Percentiles rank a stretch among this genome's conserved stretches.
phyloP scores from a whole-genome alignment of 768 basidiomycete species.

The Russula griseocarnosa region DNA sequence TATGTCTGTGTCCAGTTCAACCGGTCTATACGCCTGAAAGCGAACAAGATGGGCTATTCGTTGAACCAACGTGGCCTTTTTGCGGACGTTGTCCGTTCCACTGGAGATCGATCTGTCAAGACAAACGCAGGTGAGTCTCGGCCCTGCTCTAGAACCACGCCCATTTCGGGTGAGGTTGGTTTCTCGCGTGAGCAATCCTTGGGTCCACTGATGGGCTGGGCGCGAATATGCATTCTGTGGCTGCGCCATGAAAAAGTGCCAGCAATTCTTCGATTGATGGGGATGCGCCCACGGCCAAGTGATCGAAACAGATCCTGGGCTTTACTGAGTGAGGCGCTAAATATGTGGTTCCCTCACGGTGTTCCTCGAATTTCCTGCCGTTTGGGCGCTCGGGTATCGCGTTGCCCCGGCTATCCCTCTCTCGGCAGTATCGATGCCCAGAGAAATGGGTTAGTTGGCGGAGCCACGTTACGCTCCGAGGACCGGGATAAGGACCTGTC shows the following conservation, averaged over 20 bases:
- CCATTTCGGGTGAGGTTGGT: neutral
- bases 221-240: neutral
- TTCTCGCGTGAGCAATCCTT: neutral
- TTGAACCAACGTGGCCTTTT: constrained; percentile 86
- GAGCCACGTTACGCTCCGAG: constrained; percentile 12
- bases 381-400: neutral
- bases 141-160: constrained; percentile 9
- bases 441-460: neutral
- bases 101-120: constrained; percentile 56
- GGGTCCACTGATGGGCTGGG: constrained; percentile 5
- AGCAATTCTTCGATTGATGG: neutral
- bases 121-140: constrained; percentile 48
- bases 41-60: constrained; percentile 72
- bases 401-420: neutral
- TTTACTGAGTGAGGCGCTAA: neutral
- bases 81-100: constrained; percentile 66
- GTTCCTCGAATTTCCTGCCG: constrained; percentile 6
- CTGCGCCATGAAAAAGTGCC: neutral
- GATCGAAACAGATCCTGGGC: constrained; percentile 22
- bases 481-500: neutral
- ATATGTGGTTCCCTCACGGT: neutral
- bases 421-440: neutral
- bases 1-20: constrained; percentile 60
- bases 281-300: neutral
- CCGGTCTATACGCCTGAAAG: constrained; percentile 81